A percentile compares a stretch with the other conserved stretches of the same genome.
Evolutionary conservation across 1,139 yeast genomes (phyloP).

Genomic region (Nematodospora anomalae): DNA sequence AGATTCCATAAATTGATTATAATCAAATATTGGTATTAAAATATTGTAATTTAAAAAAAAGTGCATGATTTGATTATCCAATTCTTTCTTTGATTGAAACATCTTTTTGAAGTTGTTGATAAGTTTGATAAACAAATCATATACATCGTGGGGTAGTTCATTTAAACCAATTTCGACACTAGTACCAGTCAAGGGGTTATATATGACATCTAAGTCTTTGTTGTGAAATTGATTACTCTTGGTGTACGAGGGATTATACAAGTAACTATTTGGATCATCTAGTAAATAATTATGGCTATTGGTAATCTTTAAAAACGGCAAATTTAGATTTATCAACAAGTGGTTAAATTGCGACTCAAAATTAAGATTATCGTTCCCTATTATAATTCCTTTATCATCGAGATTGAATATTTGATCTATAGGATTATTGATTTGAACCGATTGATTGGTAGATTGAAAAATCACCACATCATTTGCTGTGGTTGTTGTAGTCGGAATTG

Average conservation of each 20-base stretch:
- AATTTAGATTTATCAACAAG: slow-evolving; percentile 43
- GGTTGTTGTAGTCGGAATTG: slow-evolving; percentile 12
- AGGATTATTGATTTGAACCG: slow-evolving; percentile 43
- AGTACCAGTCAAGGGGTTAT: slow-evolving; percentile 43
- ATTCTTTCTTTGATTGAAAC: slow-evolving; percentile 42
- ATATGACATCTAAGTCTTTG: slow-evolving; percentile 41
- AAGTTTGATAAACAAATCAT: slow-evolving; percentile 46
- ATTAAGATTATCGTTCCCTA: slow-evolving; percentile 50
- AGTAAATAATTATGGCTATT: slow-evolving; percentile 47
- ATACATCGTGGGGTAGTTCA: slow-evolving; percentile 41
- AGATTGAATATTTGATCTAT: slow-evolving; percentile 51
- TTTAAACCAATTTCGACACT: slow-evolving; percentile 13
- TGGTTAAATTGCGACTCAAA: slow-evolving; percentile 52
- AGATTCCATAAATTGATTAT: slow-evolving; percentile 53
- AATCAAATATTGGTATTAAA: slow-evolving; percentile 63
- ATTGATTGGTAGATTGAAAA: slow-evolving; percentile 17
- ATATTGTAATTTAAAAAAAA: slow-evolving; percentile 58
- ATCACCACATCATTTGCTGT: slow-evolving; percentile 17
- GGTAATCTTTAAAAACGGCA: slow-evolving; percentile 48
- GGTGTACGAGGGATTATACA: slow-evolving; percentile 45
- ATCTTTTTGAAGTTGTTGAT: slow-evolving; percentile 48
- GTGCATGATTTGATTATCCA: slow-evolving; percentile 54
- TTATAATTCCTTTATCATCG: slow-evolving; percentile 45
- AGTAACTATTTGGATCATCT: slow-evolving; percentile 46
- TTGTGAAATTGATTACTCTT: slow-evolving; percentile 42